Conservation (phyloP, 2,329 filamentous ascomycete species). For the Phialocephala subalpina region DNA sequence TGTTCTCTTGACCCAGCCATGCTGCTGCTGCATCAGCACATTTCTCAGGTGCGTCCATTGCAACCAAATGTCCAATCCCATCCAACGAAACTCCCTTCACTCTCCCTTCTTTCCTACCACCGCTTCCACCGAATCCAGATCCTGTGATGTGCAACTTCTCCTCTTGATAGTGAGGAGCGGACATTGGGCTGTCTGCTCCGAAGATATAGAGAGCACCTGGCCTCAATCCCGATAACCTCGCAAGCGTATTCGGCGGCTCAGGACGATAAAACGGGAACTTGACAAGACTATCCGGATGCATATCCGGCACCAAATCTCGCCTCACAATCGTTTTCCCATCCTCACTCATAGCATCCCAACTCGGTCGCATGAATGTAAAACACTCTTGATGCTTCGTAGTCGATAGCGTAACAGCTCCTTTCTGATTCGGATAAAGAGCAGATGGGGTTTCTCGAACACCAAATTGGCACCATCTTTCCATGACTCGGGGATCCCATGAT, state of each 20-base stretch:
- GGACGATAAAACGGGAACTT: constrained; percentile 69
- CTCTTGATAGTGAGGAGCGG: constrained; percentile 55
- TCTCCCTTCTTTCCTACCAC: constrained; percentile 67
- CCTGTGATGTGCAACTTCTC: constrained; percentile 72
- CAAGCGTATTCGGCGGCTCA: constrained; percentile 65
- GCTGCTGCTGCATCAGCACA: constrained; percentile 67
- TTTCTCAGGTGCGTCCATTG: constrained; percentile 77
- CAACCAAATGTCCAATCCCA: constrained; percentile 78
- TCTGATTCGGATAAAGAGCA: constrained; percentile 56
- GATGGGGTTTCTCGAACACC: constrained; percentile 82
- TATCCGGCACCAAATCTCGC: constrained; percentile 54
- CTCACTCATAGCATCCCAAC: constrained; percentile 50
- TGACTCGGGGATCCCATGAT: constrained; percentile 81
- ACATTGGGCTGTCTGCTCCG: constrained; percentile 66
- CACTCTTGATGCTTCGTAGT: constrained; percentile 92
- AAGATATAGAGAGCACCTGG: constrained; percentile 76
- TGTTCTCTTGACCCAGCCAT: constrained; percentile 66
- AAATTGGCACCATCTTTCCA: constrained; percentile 75
- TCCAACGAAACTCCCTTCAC: constrained; percentile 73
- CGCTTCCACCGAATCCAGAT: constrained; percentile 70
- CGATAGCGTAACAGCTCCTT: constrained; percentile 69
- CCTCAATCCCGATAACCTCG: constrained; percentile 65
- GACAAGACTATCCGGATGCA: constrained; percentile 35
- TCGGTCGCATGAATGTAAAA: constrained; percentile 75
- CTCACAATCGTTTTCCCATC: constrained; percentile 49